Evolutionary conservation across 1,284 basidiomycete genomes (phyloP).

Genomic region (Malassezia vespertilionis): DNA sequence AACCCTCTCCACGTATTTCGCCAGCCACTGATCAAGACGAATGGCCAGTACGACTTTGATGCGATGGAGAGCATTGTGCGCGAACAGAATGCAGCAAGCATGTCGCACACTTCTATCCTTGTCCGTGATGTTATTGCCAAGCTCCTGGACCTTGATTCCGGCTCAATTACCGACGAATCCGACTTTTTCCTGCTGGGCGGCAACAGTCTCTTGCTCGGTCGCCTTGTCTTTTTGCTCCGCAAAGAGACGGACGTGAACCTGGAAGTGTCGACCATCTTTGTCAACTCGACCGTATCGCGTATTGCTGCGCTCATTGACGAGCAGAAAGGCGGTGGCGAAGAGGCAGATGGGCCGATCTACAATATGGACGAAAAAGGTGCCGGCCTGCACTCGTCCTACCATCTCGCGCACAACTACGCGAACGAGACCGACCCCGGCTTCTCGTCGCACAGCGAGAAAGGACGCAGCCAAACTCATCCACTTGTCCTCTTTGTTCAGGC

Average conservation of each 20-base stretch:
- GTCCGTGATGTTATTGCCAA: conserved; percentile 46
- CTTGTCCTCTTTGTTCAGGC: conserved; percentile 42
- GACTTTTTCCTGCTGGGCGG: conserved; percentile 48
- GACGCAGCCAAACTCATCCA: conserved; percentile 43
- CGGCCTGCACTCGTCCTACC: conserved; percentile 20
- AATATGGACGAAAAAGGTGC: conserved; percentile 43
- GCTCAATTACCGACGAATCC: conserved; percentile 46
- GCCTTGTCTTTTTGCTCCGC: conserved; percentile 44
- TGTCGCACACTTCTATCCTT: conserved; percentile 42
- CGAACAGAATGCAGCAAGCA: conserved; percentile 43
- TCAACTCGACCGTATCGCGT: conserved; percentile 43
- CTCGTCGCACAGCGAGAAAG: conserved; percentile 40
- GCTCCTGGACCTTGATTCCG: conserved; percentile 44
- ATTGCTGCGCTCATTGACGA: conserved; percentile 43
- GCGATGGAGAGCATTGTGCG: conserved; percentile 47
- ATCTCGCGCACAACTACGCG: conserved; percentile 38
- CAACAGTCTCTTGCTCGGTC: conserved; percentile 44
- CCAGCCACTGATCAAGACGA: conserved; percentile 41
- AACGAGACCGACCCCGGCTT: conserved; percentile 38
- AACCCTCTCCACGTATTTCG: conserved; percentile 48
- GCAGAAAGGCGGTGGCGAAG: conserved; percentile 35
- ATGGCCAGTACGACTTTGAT: conserved; percentile 44
- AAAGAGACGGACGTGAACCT: conserved; percentile 45
- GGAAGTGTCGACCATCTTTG: conserved; percentile 45
- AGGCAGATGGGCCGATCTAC: conserved; percentile 33